These are phyloP conservation scores for Phyllosticta citribraziliensis DNA, from an alignment of 2,329 filamentous ascomycete species.

Conservation along the genomic window DNA sequence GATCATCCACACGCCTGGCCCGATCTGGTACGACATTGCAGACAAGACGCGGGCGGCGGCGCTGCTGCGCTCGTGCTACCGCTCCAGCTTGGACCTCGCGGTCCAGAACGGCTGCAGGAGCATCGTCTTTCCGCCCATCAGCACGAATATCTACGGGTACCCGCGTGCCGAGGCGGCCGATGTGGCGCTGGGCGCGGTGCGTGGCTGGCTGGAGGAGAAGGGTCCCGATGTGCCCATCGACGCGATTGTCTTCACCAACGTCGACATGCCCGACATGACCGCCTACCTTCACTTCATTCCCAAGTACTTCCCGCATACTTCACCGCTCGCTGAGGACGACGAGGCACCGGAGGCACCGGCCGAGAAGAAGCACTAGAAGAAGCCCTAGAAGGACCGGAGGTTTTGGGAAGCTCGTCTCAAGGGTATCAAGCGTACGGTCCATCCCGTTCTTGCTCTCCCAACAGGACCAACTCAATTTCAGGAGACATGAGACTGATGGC, in stretches of 20 bases:
- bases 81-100: constrained; percentile 61
- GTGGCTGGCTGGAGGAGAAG: constrained; percentile 41
- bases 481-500: too few relatives aligned
- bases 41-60: constrained; percentile 28
- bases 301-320: constrained; percentile 40
- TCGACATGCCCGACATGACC: constrained; percentile 63
- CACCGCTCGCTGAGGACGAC: not conserved
- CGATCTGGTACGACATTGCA: constrained; percentile 52
- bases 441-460: too few relatives aligned
- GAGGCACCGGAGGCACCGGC: too few relatives aligned
- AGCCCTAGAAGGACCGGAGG: too few relatives aligned
- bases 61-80: constrained; percentile 57
- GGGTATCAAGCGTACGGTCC: too few relatives aligned
- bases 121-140: constrained; percentile 75
- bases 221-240: constrained; percentile 39
- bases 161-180: constrained; percentile 62
- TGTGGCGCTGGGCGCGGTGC: constrained; percentile 56
- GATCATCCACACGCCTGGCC: constrained; percentile 87
- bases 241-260: constrained; percentile 76
- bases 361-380: too few relatives aligned
- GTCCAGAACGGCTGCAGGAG: constrained; percentile 55
- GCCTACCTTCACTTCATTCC: constrained; percentile 64
- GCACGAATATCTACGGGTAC: constrained; percentile 85
- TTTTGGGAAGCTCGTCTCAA: too few relatives aligned
- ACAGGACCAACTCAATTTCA: too few relatives aligned